Conservation (phyloP, 2,329 filamentous ascomycete genomes). For the Aspergillus quadrilineatus region DNA sequence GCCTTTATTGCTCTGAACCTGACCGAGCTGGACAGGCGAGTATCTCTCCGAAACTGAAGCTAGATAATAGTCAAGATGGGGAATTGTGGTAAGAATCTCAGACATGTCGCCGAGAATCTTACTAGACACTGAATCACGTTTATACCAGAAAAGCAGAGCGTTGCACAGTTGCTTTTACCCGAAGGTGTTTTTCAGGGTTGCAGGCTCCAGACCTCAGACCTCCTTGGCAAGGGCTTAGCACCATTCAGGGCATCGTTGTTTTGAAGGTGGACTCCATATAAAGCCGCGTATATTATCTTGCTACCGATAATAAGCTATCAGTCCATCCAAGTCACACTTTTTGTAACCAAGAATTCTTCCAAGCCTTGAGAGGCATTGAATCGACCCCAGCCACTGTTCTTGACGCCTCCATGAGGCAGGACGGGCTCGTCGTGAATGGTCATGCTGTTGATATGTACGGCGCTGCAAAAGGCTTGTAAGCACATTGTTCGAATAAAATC, state of each 20-base stretch:
- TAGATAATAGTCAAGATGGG: neutral
- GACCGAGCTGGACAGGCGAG: neutral
- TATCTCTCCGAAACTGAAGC: neutral
- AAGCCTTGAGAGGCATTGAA: slow-evolving; percentile 56
- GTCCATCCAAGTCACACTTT: slow-evolving; percentile 61
- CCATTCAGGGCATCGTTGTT: neutral
- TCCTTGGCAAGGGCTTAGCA: neutral
- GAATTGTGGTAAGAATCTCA: neutral
- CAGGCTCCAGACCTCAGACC: neutral
- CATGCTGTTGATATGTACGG: slow-evolving; percentile 65
- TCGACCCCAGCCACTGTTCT: slow-evolving; percentile 60
- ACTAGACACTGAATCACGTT: neutral
- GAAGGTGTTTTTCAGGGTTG: neutral
- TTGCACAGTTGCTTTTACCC: neutral
- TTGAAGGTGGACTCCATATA: neutral
- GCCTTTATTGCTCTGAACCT: neutral
- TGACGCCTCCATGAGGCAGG: slow-evolving; percentile 63
- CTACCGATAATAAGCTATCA: slow-evolving; percentile 15
- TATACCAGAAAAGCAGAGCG: neutral
- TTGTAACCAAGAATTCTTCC: slow-evolving; percentile 61
- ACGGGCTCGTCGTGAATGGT: slow-evolving; percentile 62
- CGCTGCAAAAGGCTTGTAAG: slow-evolving; percentile 21
- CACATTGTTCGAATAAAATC: neutral
- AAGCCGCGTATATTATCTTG: neutral
- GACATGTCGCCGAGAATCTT: neutral